Conservation (phyloP, 331 rosid species). For the Rhamnella rubrinervis region DNA sequence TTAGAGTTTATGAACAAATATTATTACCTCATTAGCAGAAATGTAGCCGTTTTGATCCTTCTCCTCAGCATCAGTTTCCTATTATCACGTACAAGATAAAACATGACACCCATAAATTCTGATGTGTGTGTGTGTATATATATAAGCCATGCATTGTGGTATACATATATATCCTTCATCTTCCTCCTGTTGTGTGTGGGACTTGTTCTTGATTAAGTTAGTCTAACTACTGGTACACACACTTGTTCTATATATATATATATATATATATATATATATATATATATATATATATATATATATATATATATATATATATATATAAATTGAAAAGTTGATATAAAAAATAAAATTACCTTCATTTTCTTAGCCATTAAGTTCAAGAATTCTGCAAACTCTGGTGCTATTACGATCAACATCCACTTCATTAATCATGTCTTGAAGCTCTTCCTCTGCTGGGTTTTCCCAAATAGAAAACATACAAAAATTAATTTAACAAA, state of each 20-base stretch:
- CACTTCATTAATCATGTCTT: constrained; percentile 78
- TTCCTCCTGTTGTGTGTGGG: too few relatives aligned
- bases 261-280: too few relatives aligned
- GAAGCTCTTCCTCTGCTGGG: constrained; percentile 87
- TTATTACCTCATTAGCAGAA: constrained; percentile 79
- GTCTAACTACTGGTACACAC: too few relatives aligned
- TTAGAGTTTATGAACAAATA: not conserved
- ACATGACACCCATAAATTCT: not conserved
- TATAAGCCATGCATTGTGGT: not conserved
- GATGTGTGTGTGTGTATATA: not conserved
- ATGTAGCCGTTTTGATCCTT: constrained; percentile 94
- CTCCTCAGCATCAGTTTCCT: constrained; percentile 92
- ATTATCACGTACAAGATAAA: not conserved
- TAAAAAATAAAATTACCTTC: constrained; percentile 40
- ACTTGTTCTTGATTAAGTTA: too few relatives aligned
- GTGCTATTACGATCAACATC: constrained; percentile 92
- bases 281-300: too few relatives aligned
- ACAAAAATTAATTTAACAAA: too few relatives aligned
- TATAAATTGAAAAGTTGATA: not conserved
- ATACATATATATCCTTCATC: too few relatives aligned
- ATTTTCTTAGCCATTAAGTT: constrained; percentile 85
- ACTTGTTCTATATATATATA: too few relatives aligned
- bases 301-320: not conserved
- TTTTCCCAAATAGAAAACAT: constrained; percentile 28
- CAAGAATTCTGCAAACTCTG: constrained; percentile 77